Base-by-base conservation (phyloP, 2,329 filamentous ascomycete genomes). In the Curvularia eragrostidis region DNA sequence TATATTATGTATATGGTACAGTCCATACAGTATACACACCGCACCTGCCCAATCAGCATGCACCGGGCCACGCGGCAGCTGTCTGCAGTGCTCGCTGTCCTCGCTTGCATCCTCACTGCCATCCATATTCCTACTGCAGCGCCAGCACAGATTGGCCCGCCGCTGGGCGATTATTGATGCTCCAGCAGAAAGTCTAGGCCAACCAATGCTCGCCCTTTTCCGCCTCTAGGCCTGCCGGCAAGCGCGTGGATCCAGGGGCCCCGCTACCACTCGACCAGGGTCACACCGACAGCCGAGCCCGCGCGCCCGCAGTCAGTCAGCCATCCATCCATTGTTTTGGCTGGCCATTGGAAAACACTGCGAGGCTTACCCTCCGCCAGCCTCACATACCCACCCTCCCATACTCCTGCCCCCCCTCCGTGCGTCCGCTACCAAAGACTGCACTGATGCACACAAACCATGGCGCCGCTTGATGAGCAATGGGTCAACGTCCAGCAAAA, bases 401-500 rank as follows among this genome's bases (percentile, higher is more conserved):
- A 65, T 12, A 71, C 71, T 69, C 53, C 63, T 72, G 72, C 62
- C 44, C 43, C 7, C 30, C 30, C 30, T 10, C 59, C 59, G 62
- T 56, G 61, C 62, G 56, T 58, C 48, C 52, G 30, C 47, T 52
- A 28, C 46, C 57, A 46, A 48, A 38, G 39, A 46, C 59, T 52
- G 58, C 44, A 60, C 63, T 65, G 64, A 75, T 76, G 72, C 66
- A 65, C 66, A 66, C 59, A 39, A 58, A 59, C 38, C 56, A 79
- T 79, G 77, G 77, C 77, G 61, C 79, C 81, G 68, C 79, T 82
- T 72, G 85, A 88, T 78, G 84, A 86, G 80, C 83, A 85, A 78
- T 87, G 85, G 85, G 82, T 88, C 70, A 85, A 84, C 74, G 93
- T 97, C 79, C 94, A 98, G 83, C 90, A 98, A 79, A 99, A 98